Evolutionary conservation across 2,329 filamentous ascomycete species (phyloP).

Genomic region (Rhynchosporium secalis): DNA sequence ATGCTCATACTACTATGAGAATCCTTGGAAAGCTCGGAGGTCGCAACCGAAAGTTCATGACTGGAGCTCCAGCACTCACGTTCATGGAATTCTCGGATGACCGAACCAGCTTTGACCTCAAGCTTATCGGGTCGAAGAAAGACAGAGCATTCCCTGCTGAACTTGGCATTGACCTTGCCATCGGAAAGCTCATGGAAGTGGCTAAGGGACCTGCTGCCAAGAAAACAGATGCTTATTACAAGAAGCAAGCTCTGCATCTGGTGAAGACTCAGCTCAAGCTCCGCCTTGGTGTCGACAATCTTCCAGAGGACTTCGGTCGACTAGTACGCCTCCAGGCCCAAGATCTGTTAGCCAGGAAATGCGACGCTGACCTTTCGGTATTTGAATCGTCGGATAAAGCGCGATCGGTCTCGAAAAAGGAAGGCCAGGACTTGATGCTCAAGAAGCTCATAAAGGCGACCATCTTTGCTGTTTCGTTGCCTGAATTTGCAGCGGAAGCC

Average conservation of each 20-base stretch:
- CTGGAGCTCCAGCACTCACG: constrained; percentile 77
- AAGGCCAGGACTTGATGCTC: constrained; percentile 76
- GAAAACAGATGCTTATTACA: constrained; percentile 75
- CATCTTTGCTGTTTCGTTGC: constrained; percentile 80
- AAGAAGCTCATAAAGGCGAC: constrained; percentile 87
- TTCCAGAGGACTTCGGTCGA: constrained; percentile 86
- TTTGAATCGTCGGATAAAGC: constrained; percentile 77
- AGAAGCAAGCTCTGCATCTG: constrained; percentile 86
- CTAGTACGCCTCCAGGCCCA: constrained; percentile 86
- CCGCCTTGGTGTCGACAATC: constrained; percentile 79
- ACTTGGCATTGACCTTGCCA: constrained; percentile 84
- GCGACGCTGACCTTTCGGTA: constrained; percentile 66
- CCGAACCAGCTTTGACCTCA: constrained; percentile 80
- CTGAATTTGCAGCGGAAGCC: constrained; percentile 76
- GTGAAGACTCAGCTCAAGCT: constrained; percentile 89
- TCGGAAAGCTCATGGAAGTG: constrained; percentile 81
- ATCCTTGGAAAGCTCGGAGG: constrained; percentile 96
- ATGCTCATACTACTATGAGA: constrained; percentile 95
- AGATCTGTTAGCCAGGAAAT: constrained; percentile 73
- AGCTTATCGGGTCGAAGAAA: constrained; percentile 84
- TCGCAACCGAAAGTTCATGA: constrained; percentile 93
- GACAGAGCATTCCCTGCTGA: constrained; percentile 85
- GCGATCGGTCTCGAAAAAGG: constrained; percentile 83
- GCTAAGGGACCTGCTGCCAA: constrained; percentile 61
- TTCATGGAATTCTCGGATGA: constrained; percentile 89